Evolutionary conservation across 1,284 basidiomycete species (phyloP).

Genomic region (Jaminaea rosea): DNA sequence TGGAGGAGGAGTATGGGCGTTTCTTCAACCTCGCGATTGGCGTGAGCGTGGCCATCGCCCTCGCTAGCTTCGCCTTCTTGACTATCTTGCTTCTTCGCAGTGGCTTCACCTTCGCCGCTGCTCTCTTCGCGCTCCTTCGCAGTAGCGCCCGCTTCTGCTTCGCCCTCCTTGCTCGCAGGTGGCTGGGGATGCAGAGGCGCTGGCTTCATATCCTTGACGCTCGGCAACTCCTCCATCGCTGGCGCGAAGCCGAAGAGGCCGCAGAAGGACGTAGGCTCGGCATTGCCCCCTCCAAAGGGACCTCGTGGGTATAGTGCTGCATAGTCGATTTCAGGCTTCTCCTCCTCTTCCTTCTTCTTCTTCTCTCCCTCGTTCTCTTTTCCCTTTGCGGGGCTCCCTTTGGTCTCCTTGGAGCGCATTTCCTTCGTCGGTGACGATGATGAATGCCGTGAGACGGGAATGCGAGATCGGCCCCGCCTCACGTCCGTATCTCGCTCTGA

Average conservation of each 20-base stretch:
- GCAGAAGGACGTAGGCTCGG: background rate
- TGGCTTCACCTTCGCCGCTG: background rate
- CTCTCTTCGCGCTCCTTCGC: background rate
- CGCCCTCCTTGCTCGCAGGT: no score
- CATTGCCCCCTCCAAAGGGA: no score
- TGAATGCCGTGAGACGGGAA: no score
- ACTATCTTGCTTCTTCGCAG: background rate
- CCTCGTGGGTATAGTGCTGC: no score
- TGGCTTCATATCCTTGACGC: no score
- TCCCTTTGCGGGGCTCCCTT: background rate
- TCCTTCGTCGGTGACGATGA: background rate
- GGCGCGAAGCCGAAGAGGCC: background rate
- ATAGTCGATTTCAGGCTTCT: no score
- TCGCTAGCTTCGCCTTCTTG: background rate
- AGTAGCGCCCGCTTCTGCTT: background rate
- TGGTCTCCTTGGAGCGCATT: background rate
- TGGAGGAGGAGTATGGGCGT: conserved; percentile 23
- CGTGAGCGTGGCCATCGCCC: conserved; percentile 13
- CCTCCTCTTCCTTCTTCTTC: background rate
- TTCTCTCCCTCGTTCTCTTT: background rate
- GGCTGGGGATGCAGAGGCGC: no score
- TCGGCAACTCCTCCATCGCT: no score
- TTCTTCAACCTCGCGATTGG: conserved; percentile 9
- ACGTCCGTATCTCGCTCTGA: no score
- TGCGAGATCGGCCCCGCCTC: no score